Base-by-base conservation (phyloP, 2,329 filamentous ascomycete species). In the Beauveria sp. region DNA sequence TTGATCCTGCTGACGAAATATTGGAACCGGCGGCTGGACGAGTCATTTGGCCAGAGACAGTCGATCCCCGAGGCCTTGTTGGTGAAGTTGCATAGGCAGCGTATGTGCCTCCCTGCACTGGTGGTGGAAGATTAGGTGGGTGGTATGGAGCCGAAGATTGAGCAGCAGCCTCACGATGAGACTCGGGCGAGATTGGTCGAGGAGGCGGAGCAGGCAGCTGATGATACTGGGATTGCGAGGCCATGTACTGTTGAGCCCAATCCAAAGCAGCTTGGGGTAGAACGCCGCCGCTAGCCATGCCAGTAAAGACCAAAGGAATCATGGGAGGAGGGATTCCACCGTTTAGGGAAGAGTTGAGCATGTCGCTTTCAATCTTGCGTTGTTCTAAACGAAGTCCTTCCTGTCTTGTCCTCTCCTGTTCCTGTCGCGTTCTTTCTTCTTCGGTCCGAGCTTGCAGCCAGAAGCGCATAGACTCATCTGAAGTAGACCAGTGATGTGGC, bases 221-320 rank as follows among this genome's bases (percentile, higher is more conserved):
- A 37, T 78, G 73, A 57, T 79, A 76, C 55, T 80, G 80, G 55
- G 74, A 71, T 60, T 77, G 82, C 61, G 75, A 75, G 60, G 79
- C 76, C 70, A 87, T 79, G 67, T 83, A 85, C 67, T 89, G 86
- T 69, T 90, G 87, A 14, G 84, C 82, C 82, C 82, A 87, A 69
- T 91, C 88, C 58, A 89, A 67, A 3, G 84, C 82, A 37, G 81
- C 79, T 64, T 83, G 84, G 22, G 86, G 79, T 30, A 88, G 72
- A 59, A 79, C 77, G 41, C 84, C 85, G 44, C 86, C 86, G 26
- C 66, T 66, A 51, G 82, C 82, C 79, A 91, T 87, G 48, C 87
- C 86, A 14, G 86, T 84, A 72, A 92, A 91, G 26, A 92, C 85
- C 62, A 91, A 76, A 7, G 89, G 89, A 28, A 92, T 81, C 80